phyloP scores from a whole-genome alignment of 805 yeast species.

The Martiniozyma abietophila region DNA sequence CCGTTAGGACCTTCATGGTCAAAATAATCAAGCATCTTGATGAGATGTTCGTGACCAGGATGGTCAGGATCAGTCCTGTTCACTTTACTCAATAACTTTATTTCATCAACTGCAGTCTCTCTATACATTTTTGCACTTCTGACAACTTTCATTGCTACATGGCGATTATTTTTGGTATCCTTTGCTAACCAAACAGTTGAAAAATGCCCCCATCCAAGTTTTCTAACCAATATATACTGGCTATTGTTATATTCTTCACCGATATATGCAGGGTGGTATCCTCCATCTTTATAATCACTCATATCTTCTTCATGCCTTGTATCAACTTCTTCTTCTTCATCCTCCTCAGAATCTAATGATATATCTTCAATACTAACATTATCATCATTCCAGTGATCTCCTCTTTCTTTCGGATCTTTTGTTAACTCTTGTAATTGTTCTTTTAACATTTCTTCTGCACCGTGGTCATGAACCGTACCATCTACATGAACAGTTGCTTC shows the following conservation, averaged over 20 bases:
- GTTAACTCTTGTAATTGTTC: slow-evolving; percentile 5
- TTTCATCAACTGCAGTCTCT: slow-evolving; percentile 92
- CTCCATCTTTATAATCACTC: slow-evolving; percentile 84
- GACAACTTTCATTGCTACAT: slow-evolving; percentile 92
- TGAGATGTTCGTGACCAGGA: slow-evolving; percentile 76
- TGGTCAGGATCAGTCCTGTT: slow-evolving; percentile 55
- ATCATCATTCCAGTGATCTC: slow-evolving; percentile 26
- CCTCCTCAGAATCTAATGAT: slow-evolving; percentile 23
- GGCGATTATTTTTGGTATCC: slow-evolving; percentile 46
- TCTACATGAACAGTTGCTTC: slow-evolving; percentile 9
- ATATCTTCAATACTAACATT: slow-evolving; percentile 1
- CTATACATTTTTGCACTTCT: slow-evolving; percentile 85
- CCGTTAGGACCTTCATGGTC: slow-evolving; percentile 88
- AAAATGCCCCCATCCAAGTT: slow-evolving; percentile 98
- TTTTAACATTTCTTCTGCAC: slow-evolving; percentile 4
- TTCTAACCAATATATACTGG: slow-evolving; percentile 72
- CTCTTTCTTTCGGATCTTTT: slow-evolving; percentile 5
- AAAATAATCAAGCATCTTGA: slow-evolving; percentile 75
- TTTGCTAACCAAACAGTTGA: slow-evolving; percentile 91
- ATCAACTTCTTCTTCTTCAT: slow-evolving; percentile 26
- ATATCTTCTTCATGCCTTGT: slow-evolving; percentile 60
- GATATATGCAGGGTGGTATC: slow-evolving; percentile 87
- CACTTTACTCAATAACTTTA: slow-evolving; percentile 62
- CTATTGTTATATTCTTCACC: slow-evolving; percentile 73
- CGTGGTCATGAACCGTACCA: not conserved